These are phyloP conservation scores for Strobilomyces confusus DNA, from an alignment of 768 basidiomycete species.

Conservation along the genomic window DNA sequence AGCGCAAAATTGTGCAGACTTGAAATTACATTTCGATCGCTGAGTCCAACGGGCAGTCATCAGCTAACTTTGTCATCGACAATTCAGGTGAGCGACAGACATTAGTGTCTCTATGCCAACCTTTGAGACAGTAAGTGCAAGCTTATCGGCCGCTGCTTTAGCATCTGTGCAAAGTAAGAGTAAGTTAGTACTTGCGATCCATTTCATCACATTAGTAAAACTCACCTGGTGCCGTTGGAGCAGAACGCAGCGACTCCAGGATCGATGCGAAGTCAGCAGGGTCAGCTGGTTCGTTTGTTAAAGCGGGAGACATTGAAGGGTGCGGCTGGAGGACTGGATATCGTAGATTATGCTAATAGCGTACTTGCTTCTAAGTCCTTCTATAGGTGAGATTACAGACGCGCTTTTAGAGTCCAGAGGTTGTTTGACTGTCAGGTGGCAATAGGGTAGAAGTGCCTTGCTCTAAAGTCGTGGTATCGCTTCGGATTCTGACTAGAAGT, in stretches of 20 bases:
- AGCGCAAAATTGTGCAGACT: slow-evolving; percentile 66
- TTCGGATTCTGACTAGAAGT: not conserved
- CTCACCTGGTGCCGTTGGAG: slow-evolving; percentile 61
- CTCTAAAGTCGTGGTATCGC: slow-evolving; percentile 5
- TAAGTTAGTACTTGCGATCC: not conserved
- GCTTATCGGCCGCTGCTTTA: slow-evolving; percentile 76
- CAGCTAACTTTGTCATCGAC: slow-evolving; percentile 11
- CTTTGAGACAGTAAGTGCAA: slow-evolving; percentile 69
- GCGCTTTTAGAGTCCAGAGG: slow-evolving; percentile 15
- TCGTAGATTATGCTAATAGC: slow-evolving; percentile 20
- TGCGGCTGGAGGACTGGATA: slow-evolving; percentile 11
- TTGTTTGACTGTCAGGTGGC: not conserved
- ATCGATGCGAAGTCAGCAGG: slow-evolving; percentile 39
- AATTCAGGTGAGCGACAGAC: slow-evolving; percentile 36
- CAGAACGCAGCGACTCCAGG: slow-evolving; percentile 46
- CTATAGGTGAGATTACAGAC: slow-evolving; percentile 13
- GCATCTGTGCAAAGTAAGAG: slow-evolving; percentile 51
- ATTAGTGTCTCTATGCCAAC: slow-evolving; percentile 56
- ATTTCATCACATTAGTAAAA: slow-evolving; percentile 2
- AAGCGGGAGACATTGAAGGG: slow-evolving; percentile 49
- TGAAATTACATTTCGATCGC: slow-evolving; percentile 58
- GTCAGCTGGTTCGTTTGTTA: slow-evolving; percentile 41
- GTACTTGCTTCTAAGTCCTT: slow-evolving; percentile 14
- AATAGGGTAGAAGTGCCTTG: slow-evolving; percentile 2
- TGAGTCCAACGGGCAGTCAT: slow-evolving; percentile 26